Percentiles rank a stretch among this genome's conserved stretches.
Conservation (phyloP, 2,329 filamentous ascomycete species). For the Teratosphaeria nubilosa region DNA sequence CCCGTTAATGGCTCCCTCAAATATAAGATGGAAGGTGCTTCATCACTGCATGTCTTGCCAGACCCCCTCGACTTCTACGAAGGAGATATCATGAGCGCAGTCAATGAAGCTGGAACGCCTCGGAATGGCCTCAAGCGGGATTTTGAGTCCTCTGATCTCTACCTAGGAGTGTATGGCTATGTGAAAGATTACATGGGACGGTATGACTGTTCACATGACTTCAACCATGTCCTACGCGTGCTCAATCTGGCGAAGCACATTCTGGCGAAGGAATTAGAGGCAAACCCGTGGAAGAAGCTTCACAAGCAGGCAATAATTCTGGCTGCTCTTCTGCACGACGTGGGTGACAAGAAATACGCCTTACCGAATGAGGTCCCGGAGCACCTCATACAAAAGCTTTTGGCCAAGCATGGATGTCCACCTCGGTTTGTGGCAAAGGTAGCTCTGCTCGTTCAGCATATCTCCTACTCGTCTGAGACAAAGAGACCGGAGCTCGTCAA, state of each 20-base stretch:
- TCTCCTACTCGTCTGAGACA: constrained; percentile 68
- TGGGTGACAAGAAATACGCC: constrained; percentile 77
- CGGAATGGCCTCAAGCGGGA: constrained; percentile 7
- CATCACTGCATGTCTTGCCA: not conserved
- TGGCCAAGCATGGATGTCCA: constrained; percentile 48
- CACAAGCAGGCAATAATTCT: constrained; percentile 22
- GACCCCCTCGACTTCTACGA: not conserved
- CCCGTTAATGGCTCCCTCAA: not conserved
- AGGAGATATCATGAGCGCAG: not conserved
- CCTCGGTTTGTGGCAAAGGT: constrained; percentile 53
- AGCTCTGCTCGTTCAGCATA: constrained; percentile 62
- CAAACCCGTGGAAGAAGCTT: constrained; percentile 14
- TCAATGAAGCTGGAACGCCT: not conserved
- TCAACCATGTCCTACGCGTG: constrained; percentile 72
- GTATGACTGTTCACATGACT: constrained; percentile 83
- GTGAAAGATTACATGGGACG: constrained; percentile 62
- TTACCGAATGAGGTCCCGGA: constrained; percentile 40
- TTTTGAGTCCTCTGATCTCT: constrained; percentile 22
- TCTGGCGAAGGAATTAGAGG: constrained; percentile 31
- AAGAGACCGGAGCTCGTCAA: constrained; percentile 51
- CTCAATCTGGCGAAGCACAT: constrained; percentile 53
- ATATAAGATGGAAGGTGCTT: not conserved
- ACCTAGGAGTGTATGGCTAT: constrained; percentile 41
- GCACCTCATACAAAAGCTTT: constrained; percentile 46
- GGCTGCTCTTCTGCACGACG: constrained; percentile 62